Conservation (phyloP, 305 asterid species). For the Fraxinus floribunda region DNA sequence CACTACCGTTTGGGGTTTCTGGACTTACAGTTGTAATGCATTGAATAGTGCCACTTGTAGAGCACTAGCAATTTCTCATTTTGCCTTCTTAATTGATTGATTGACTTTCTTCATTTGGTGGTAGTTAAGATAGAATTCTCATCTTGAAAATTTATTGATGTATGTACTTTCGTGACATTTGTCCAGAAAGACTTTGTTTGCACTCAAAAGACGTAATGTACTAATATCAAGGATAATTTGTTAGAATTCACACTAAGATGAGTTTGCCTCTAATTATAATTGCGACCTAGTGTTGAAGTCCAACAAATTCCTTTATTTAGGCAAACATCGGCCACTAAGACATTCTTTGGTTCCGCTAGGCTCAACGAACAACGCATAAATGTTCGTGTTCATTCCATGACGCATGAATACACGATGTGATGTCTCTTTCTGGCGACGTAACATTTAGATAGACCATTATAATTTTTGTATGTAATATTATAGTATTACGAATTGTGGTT, state of each 20-base stretch:
- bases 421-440: background rate
- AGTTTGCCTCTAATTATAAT: background rate
- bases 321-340: background rate
- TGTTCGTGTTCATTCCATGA: background rate
- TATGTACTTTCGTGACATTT: background rate
- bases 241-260: background rate
- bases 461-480: no score
- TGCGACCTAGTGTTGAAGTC: background rate
- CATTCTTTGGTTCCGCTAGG: background rate
- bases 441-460: background rate
- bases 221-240: background rate
- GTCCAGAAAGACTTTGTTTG: background rate
- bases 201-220: background rate
- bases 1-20: background rate
- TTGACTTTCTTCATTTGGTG: background rate
- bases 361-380: background rate
- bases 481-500: background rate
- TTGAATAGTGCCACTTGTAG: slow-evolving; percentile 9
- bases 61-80: slow-evolving; percentile 8
- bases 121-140: background rate
- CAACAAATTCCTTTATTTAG: background rate
- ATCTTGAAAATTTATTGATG: background rate
- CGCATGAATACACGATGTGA: background rate
- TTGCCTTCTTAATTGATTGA: background rate
- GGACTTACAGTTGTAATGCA: background rate